Conservation (phyloP, 148 eudicot species). For the Pharnaceum exiguum region DNA sequence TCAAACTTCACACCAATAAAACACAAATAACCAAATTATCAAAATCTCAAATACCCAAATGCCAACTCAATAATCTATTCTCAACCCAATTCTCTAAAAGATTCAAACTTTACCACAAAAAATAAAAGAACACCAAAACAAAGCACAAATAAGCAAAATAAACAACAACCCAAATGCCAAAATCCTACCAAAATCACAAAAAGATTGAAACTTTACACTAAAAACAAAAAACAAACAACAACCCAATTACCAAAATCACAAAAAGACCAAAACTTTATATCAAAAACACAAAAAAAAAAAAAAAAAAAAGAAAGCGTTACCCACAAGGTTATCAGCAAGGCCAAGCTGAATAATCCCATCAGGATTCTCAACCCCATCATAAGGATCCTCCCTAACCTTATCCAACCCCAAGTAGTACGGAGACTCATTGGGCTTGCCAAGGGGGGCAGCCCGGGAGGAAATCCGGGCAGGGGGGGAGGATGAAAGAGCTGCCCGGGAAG, state of each 20-base stretch:
- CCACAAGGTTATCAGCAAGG: slow-evolving; percentile 65
- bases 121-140: neutral
- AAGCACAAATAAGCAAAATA: neutral
- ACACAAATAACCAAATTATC: neutral
- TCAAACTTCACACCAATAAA: too few relatives aligned
- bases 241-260: neutral
- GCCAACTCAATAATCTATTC: too few relatives aligned
- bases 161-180: neutral
- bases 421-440: slow-evolving; percentile 43
- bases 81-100: too few relatives aligned
- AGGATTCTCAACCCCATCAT: slow-evolving; percentile 42
- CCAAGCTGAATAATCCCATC: slow-evolving; percentile 80
- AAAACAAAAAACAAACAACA: neutral
- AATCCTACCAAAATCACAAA: neutral
- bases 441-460: slow-evolving; percentile 45
- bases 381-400: slow-evolving; percentile 42
- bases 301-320: slow-evolving; percentile 7
- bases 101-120: too few relatives aligned
- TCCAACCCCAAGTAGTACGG: slow-evolving; percentile 69
- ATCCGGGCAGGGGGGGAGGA: slow-evolving; percentile 31
- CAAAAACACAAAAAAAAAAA: neutral
- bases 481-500: slow-evolving; percentile 38
- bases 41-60: too few relatives aligned
- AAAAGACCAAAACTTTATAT: neutral
- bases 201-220: neutral